Evolutionary conservation across 306 rosid genomes (phyloP), one percentile per base, ranked within the genome.

Genomic region (Trifolium subterraneum): DNA sequence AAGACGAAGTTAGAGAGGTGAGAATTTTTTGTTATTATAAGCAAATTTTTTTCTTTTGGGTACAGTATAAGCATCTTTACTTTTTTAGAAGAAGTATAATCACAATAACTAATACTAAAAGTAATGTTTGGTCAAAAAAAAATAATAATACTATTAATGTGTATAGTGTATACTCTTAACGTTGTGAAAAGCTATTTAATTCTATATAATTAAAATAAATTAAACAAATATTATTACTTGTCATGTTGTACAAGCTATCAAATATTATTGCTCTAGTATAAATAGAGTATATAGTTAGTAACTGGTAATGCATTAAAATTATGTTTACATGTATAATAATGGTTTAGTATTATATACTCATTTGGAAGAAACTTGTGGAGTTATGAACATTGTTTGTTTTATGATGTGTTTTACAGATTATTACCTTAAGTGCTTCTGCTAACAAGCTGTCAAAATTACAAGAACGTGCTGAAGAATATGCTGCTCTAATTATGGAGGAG

Each of bases 401-500:
- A 20, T 61, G 48, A 18, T 62, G 60, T 35, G 25, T 59, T 75
- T 44, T 55, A 72, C 89, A 92, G 98, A 88, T 93, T 65, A 93
- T 93, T 35, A 82, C 81, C 31, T 65, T 88, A 41, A 93, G 97
- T 50, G 98, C 98, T 74, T 85, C 91, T 0, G 98, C 97, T n/a
- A 93, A 93, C 75, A 83, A 88, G 84, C 80, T 93, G 31, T 87
- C 97, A 13, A 91, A 89, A 73, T 77, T 93, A 74, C 87, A 89
- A 87, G 92, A 91, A 7, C 89, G 86, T 5, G 83, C 92, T 1
- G 91, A 93, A 64, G 98, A 93, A 82, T 93, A 93, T 56, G 97
- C 98, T 56, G 94, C 98, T 15, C 75, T 93, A 38, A 93, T 93
- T 78, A 91, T 89, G 90, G 98, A 93, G 78, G 98, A 93, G 79